Base-by-base conservation (phyloP, 2,329 filamentous ascomycete genomes). In the Scytalidium lignicola region DNA sequence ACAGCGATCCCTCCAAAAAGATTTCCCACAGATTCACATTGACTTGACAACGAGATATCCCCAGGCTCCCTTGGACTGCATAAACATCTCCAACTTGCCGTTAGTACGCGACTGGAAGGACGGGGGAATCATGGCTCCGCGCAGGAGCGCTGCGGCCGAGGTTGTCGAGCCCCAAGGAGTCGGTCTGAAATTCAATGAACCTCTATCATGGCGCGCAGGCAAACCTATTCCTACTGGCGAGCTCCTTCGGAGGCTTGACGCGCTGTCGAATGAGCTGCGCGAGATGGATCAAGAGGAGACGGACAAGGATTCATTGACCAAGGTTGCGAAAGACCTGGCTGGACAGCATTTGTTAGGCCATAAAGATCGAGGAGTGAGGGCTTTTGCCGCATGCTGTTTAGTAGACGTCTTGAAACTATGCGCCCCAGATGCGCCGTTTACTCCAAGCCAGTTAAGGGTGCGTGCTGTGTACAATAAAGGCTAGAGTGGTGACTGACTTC, bases 381-480 rank as follows among this genome's bases (percentile, higher is more conserved):
- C 93, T 21, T 96, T 87, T 74, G 82, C 88, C 26, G 85, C 90
- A 41, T 88, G 88, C 62, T 97, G 91, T 66, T 76, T 97, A 53
- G 90, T 96, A 48, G 93, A 99, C 66, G 87, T 99, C 58, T 80
- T 99, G 65, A 86, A 88, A 60, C 78, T 99, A 50, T 96, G 90
- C 70, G 93, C 93, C 22, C 93, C 93, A 0, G 86, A 97, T 75
- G 93, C 93, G 65, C 93, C 93, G 17, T 97, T 95, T 69, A 95
- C 90, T 20, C 83, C 82, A 39, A 83, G 87, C 51, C 91, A 97
- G 71, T 78, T 97, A 55, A 96, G 95, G 85, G 90, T 92, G 69
- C 56, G 74, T 59, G 20, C 23, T 43, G 19, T 10, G 4, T 29
- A 41, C 17, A n/a, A 17, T 17, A 40, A 2, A 42, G 44, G 32